Evolutionary conservation across 352 stramenopile genomes (phyloP).

Genomic region (Globisporangium splendens): DNA sequence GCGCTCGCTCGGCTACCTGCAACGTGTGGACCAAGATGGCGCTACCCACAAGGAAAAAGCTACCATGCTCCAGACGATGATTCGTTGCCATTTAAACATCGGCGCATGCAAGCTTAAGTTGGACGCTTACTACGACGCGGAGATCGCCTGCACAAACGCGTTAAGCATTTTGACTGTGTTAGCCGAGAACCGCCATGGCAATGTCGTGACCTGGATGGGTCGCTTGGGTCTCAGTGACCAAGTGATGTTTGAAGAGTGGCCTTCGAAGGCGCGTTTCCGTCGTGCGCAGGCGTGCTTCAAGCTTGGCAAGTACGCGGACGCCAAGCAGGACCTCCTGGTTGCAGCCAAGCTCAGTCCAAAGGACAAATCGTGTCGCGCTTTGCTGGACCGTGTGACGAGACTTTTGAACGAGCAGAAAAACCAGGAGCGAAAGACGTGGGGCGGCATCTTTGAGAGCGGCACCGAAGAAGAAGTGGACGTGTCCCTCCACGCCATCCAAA

Average conservation of each 20-base stretch:
- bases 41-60: conserved; percentile 86
- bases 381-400: conserved; percentile 73
- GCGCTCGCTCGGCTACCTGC: conserved; percentile 58
- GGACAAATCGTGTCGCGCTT: conserved; percentile 73
- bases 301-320: conserved; percentile 67
- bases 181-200: conserved; percentile 68
- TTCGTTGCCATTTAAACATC: conserved; percentile 86
- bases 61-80: conserved; percentile 86
- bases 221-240: conserved; percentile 71
- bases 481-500: conserved; percentile 20
- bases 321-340: conserved; percentile 74
- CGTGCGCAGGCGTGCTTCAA: conserved; percentile 75
- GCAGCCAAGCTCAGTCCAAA: conserved; percentile 77
- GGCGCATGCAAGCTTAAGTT: conserved; percentile 81
- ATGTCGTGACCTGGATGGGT: conserved; percentile 85
- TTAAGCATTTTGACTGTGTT: conserved; percentile 77
- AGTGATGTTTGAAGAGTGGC: conserved; percentile 84
- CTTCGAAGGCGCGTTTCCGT: conserved; percentile 81
- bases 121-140: conserved; percentile 55
- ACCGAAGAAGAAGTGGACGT: conserved; percentile 6
- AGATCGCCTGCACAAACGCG: conserved; percentile 81
- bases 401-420: conserved; percentile 70
- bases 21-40: conserved; percentile 70
- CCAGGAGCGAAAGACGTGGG: conserved; percentile 79
- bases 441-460: conserved; percentile 67